A percentile compares a stretch with the other conserved stretches of the same genome.
These are phyloP conservation scores for Lenzites betulinus DNA, from an alignment of 768 basidiomycete genomes.

Conservation along the genomic window DNA sequence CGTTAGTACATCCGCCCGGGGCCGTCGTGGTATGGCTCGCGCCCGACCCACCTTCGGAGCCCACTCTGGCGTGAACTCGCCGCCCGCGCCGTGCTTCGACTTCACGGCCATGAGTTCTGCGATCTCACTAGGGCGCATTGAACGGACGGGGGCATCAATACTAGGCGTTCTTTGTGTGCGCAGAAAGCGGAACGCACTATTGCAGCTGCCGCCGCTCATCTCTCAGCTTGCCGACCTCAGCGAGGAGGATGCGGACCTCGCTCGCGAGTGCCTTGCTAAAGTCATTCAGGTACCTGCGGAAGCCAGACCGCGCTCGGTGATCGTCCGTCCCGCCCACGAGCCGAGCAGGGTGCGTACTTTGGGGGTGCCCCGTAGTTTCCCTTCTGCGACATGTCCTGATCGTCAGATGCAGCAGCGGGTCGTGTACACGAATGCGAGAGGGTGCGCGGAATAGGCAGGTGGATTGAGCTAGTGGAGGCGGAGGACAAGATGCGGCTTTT, in stretches of 20 bases:
- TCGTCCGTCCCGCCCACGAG: slow-evolving; percentile 7
- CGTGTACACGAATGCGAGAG: not conserved
- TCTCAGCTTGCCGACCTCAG: slow-evolving; percentile 60
- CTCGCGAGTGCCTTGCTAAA: slow-evolving; percentile 63
- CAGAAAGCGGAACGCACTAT: slow-evolving; percentile 42
- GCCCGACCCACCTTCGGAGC: slow-evolving; percentile 50
- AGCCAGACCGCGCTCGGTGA: slow-evolving; percentile 13
- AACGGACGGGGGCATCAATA: not conserved
- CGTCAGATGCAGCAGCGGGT: not conserved
- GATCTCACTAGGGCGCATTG: slow-evolving; percentile 59
- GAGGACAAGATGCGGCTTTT: slow-evolving; percentile 5
- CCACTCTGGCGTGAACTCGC: slow-evolving; percentile 80
- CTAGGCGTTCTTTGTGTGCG: not conserved
- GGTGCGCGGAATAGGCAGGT: not conserved
- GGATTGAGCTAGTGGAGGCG: not conserved
- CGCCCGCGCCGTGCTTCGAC: slow-evolving; percentile 79
- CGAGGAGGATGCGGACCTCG: slow-evolving; percentile 62
- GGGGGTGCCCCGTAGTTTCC: slow-evolving; percentile 21
- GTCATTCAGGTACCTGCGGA: slow-evolving; percentile 53
- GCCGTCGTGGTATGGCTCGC: not conserved
- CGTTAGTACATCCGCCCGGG: not conserved
- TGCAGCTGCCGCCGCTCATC: slow-evolving; percentile 60
- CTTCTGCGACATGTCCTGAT: slow-evolving; percentile 19
- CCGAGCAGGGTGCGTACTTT: slow-evolving; percentile 17
- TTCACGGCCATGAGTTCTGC: slow-evolving; percentile 82